Conservation (phyloP, 2,329 filamentous ascomycete genomes). For the Onygenales sp. region DNA sequence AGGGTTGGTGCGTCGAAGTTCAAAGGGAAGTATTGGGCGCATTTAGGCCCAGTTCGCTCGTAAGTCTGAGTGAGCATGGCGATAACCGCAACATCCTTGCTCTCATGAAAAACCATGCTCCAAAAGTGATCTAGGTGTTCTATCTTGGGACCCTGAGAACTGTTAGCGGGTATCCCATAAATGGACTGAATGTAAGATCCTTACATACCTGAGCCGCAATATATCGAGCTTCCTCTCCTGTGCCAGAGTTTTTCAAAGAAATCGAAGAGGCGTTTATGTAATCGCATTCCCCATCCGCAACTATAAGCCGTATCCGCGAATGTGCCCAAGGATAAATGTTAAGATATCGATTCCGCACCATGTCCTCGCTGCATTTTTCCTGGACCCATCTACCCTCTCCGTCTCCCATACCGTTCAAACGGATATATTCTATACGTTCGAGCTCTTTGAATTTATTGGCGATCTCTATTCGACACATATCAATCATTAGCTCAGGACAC, state of each 20-base stretch:
- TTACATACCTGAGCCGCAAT: conserved; percentile 70
- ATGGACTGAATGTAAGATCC: neutral
- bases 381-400: conserved; percentile 49
- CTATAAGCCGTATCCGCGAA: conserved; percentile 72
- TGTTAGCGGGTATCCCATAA: neutral
- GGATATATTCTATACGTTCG: conserved; percentile 10
- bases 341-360: conserved; percentile 67
- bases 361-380: conserved; percentile 47
- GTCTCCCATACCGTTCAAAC: conserved; percentile 20
- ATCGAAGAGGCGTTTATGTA: conserved; percentile 80
- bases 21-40: conserved; percentile 76
- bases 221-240: conserved; percentile 47
- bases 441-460: conserved; percentile 52
- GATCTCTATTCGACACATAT: conserved; percentile 38
- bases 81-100: conserved; percentile 64
- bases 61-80: conserved; percentile 90
- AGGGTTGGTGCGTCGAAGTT: conserved; percentile 43
- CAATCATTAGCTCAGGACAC: conserved; percentile 4
- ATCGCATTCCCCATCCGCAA: conserved; percentile 62
- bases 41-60: conserved; percentile 71
- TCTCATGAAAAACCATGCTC: conserved; percentile 89
- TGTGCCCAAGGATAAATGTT: conserved; percentile 87
- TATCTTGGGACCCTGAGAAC: conserved; percentile 62
- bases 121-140: conserved; percentile 74
- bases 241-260: conserved; percentile 43